phyloP scores from a whole-genome alignment of 768 basidiomycete species.

The Termitomyces sp. region DNA sequence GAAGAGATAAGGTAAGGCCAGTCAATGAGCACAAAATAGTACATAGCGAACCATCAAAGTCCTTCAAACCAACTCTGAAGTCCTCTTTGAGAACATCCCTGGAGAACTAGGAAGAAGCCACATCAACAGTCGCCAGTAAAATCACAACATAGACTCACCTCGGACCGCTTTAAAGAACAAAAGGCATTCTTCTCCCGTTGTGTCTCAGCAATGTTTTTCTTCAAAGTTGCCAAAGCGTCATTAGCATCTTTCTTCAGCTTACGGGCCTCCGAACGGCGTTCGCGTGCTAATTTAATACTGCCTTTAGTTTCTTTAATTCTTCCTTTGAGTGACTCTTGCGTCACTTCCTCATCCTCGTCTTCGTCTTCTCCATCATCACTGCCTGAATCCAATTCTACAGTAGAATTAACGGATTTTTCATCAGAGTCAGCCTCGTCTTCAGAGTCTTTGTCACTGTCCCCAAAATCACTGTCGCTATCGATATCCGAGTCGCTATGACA shows the following conservation, averaged over 20 bases:
- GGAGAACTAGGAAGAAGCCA: slow-evolving; percentile 35
- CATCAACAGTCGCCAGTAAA: not conserved
- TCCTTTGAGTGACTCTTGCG: slow-evolving; percentile 37
- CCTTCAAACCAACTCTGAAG: slow-evolving; percentile 53
- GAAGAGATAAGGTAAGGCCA: not conserved
- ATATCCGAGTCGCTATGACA: slow-evolving; percentile 23
- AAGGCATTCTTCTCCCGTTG: slow-evolving; percentile 61
- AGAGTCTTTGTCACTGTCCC: slow-evolving; percentile 13
- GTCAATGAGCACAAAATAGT: not conserved
- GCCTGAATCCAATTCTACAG: slow-evolving; percentile 13
- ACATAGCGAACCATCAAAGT: slow-evolving; percentile 43
- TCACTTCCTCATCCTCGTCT: slow-evolving; percentile 36
- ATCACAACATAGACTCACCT: slow-evolving; percentile 26
- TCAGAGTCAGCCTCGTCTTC: slow-evolving; percentile 12
- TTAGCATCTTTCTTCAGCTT: slow-evolving; percentile 29
- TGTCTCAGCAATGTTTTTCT: slow-evolving; percentile 37
- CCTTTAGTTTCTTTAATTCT: slow-evolving; percentile 39
- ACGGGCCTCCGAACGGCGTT: slow-evolving; percentile 30
- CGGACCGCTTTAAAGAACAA: slow-evolving; percentile 53
- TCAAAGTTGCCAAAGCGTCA: slow-evolving; percentile 27
- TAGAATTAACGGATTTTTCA: slow-evolving; percentile 12
- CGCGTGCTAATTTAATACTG: slow-evolving; percentile 33
- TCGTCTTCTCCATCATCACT: slow-evolving; percentile 24
- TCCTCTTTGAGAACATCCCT: slow-evolving; percentile 53
- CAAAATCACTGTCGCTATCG: slow-evolving; percentile 17